Conservation (phyloP, 139 green algal genomes). For the Chlorella sp. region DNA sequence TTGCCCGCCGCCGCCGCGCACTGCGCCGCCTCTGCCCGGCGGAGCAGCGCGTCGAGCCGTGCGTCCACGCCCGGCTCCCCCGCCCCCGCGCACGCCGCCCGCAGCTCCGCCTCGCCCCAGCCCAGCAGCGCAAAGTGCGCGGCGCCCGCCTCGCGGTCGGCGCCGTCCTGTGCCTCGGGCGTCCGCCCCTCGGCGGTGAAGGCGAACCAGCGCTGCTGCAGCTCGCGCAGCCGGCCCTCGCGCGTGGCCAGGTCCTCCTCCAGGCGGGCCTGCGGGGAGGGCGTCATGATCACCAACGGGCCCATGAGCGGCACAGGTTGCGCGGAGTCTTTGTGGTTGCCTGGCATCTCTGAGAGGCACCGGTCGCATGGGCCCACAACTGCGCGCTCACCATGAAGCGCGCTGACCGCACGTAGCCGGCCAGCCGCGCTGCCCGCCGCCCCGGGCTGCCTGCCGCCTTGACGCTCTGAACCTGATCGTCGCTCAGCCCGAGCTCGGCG, state of each 20-base stretch:
- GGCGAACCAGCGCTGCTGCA: slow-evolving; percentile 54
- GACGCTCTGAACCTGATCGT: not conserved
- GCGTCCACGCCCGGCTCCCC: slow-evolving; percentile 22
- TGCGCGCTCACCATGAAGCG: too few relatives aligned
- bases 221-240: slow-evolving; percentile 40
- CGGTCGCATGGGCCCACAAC: too few relatives aligned
- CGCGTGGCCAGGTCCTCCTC: slow-evolving; percentile 41
- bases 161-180: slow-evolving; percentile 21
- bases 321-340: not conserved
- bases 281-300: too few relatives aligned
- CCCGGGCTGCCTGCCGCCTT: not conserved
- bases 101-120: slow-evolving; percentile 15
- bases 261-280: too few relatives aligned
- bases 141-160: slow-evolving; percentile 19
- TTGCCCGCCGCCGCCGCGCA: slow-evolving; percentile 10
- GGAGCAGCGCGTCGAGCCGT: slow-evolving; percentile 28
- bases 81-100: not conserved
- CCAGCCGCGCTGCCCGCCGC: slow-evolving; percentile 4
- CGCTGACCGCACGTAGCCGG: slow-evolving; percentile 5
- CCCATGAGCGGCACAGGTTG: too few relatives aligned
- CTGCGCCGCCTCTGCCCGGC: slow-evolving; percentile 3
- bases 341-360: not conserved
- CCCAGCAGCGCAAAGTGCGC: slow-evolving; percentile 37
- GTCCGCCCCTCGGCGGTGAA: not conserved
- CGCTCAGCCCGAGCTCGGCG: not conserved